Conservation (phyloP, 106 monocot species). For the Vanilla planifolia region DNA sequence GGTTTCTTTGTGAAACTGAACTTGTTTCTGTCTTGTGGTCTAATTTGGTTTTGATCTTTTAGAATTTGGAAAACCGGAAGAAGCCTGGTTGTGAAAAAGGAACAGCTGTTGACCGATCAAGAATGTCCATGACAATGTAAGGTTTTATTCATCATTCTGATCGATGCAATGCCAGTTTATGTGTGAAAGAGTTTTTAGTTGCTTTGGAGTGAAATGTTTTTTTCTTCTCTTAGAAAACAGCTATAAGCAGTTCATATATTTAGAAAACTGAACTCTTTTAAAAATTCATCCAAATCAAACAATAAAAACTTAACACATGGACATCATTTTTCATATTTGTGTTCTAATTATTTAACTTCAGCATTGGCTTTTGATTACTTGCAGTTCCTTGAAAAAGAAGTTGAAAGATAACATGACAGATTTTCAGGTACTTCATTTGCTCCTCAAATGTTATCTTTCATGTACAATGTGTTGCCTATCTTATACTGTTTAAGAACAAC, state of each 20-base stretch:
- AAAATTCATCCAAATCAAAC: too few relatives aligned
- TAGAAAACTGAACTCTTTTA: too few relatives aligned
- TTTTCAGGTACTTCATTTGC: slow-evolving; percentile 35
- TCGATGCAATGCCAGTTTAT: too few relatives aligned
- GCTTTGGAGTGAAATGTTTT: too few relatives aligned
- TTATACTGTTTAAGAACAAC: background rate
- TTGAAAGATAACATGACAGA: slow-evolving; percentile 44
- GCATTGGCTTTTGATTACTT: background rate
- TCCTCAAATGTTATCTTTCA: background rate
- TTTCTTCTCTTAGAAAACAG: too few relatives aligned
- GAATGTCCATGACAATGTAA: slow-evolving; percentile 54
- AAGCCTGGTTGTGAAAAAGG: slow-evolving; percentile 58
- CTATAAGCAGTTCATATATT: too few relatives aligned
- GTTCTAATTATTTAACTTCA: background rate
- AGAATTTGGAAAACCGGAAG: slow-evolving; percentile 49
- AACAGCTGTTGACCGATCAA: slow-evolving; percentile 55
- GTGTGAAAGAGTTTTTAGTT: too few relatives aligned
- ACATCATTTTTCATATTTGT: background rate
- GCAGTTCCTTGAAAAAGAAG: slow-evolving; percentile 52
- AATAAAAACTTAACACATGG: too few relatives aligned
- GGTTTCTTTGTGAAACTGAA: background rate
- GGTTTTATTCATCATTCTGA: background rate
- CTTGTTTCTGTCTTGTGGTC: too few relatives aligned
- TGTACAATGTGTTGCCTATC: too few relatives aligned
- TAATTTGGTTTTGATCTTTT: background rate